Evolutionary conservation across 345 rosid species (phyloP).

Genomic region (Pistacia atlantica): DNA sequence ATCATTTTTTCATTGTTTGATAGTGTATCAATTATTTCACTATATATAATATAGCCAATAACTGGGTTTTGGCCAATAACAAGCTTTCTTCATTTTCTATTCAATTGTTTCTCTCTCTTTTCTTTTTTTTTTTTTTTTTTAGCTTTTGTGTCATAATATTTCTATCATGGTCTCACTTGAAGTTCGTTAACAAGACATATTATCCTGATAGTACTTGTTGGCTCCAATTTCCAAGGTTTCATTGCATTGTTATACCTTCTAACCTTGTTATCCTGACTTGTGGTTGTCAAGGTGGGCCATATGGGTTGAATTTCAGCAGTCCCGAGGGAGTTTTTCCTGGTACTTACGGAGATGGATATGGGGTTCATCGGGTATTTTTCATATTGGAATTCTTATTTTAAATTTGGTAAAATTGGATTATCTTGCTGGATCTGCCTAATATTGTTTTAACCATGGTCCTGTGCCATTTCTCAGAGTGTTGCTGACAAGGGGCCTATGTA

Average conservation of each 20-base stretch:
- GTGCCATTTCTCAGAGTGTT: constrained; percentile 54
- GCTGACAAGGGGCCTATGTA: constrained; percentile 63
- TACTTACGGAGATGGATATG: constrained; percentile 69
- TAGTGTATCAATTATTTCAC: background rate
- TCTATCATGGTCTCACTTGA: background rate
- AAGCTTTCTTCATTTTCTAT: background rate
- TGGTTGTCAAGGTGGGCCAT: constrained; percentile 58
- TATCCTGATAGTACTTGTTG: background rate
- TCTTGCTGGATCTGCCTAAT: background rate
- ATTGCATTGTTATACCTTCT: constrained; percentile 10
- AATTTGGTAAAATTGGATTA: constrained; percentile 1
- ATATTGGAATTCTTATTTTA: background rate
- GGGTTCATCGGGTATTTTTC: constrained; percentile 59
- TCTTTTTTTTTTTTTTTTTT: background rate
- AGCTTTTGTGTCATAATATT: background rate
- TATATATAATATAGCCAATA: background rate
- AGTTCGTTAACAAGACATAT: background rate
- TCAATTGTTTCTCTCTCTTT: background rate
- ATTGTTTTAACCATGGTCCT: constrained; percentile 14
- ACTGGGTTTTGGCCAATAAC: constrained; percentile 2
- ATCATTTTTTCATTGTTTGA: background rate
- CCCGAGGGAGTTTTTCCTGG: constrained; percentile 58
- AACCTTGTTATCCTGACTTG: constrained; percentile 25
- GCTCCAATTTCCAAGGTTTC: background rate
- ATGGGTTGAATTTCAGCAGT: constrained; percentile 61